Base-by-base conservation (phyloP, 169 alveolate genomes). In the Cryptosporidium canis region DNA sequence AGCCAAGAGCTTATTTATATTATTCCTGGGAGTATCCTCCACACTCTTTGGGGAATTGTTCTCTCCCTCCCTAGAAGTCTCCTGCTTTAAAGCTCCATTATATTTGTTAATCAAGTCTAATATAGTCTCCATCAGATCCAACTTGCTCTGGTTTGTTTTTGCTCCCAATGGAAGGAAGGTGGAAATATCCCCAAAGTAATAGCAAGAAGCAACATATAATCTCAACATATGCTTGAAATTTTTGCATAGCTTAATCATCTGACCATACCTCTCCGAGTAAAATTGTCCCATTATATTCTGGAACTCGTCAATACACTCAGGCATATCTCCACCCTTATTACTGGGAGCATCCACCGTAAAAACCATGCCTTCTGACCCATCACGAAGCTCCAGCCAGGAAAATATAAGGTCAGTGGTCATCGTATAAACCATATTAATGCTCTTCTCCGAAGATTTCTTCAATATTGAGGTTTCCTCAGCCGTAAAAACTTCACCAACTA, bases 121-220 rank as follows among this genome's bases (percentile, higher is more conserved):
- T 33, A 77, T 6, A 1, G 37, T 39, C 47, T 18, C 55, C 21
- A 61, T n/a, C 3, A 77, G 35, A 55, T 77, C 87, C 4, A 18
- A 27, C 18, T 77, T 58, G 1, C 66, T 18, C 14, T 70, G 84
- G 37, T 1, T 7, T 7, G 27, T 24, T 39, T 77, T 77, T 18
- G n/a, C 51, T 24, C 39, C 31, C 7, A 77, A 9, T 24, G 87
- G 87, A 29, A 77, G 61, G 61, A 77, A 77, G 5, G 87, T 58
- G 21, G 33, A 18, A 58, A 58, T 43, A 56, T 77, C 87, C 5
- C 77, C 72, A 58, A 77, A 77, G 61, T 77, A 77, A 41, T 77
- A 77, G 24, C 87, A 77, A 14, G 87, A 53, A 61, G 87, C 87
- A 56, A 77, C 72, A 61, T 77, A 77, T 12, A 58, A 14, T 29